Evolutionary conservation across 2,329 filamentous ascomycete species (phyloP), one percentile per base, ranked within the genome.

Genomic region (Aplosporella prunicola): DNA sequence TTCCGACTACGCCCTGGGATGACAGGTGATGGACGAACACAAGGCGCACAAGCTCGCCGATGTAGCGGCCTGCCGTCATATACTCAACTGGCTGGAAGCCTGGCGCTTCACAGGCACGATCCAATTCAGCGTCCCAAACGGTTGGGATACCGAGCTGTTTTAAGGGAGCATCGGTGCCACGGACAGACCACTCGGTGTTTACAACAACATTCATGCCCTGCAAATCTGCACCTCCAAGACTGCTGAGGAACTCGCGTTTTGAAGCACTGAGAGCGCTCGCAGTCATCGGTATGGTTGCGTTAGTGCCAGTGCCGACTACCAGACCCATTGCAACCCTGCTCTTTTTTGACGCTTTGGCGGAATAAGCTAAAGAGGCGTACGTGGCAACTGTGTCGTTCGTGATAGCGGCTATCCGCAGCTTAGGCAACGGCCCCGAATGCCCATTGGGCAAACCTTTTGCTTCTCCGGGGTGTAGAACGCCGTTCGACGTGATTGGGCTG

Each of bases 171-270:
- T 76, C 77, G 2, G 82, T 76, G 5, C 83, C 83, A 17, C 78
- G 79, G 48, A 91, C 86, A 35, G 80, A 83, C 80, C 82, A 88
- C 59, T 91, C 84, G 0, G 84, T 89, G 52, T 89, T 89, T 45
- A 89, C 76, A 4, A 84, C 74, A 10, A 87, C 78, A 23, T 50
- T 47, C 3, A 45, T 40, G 5, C 48, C 46, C 5, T 66, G 61
- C 7, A 59, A 35, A 9, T 46, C 43, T 23, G n/a, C n/a, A n/a
- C n/a, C n/a, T 56, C 40, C 61, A 68, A 58, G 42, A 64, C 65
- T n/a, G n/a, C n/a, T n/a, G 30, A 76, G 66, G 44, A 50, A 59
- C 34, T 63, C 76, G 48, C 66, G 59, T 54, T 89, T 89, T 39
- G 67, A 71, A 7, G 71, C 63, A 43, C 81, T 74, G 13, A 91